Evolutionary conservation across 1,284 basidiomycete genomes (phyloP), one percentile per base, ranked within the genome.

Genomic region (Rhodotorula sp.): DNA sequence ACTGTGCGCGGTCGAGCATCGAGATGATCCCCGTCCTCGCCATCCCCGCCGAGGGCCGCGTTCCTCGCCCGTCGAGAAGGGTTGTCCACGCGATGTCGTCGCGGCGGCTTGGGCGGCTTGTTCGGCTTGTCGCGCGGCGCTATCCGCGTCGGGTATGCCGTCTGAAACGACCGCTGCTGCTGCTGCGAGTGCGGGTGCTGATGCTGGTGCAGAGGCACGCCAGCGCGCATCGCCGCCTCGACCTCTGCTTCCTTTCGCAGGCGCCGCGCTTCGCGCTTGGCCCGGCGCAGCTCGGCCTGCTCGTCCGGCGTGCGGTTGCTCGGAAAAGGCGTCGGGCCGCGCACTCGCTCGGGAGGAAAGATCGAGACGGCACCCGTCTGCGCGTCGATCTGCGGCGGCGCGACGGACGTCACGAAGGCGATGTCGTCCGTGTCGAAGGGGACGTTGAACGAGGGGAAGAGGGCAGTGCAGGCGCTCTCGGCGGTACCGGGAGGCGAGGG

Each of bases 401-500:
- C 5, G 46, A 49, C 5, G 25, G 64, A 27, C 5, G 85, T 82
- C 1, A 85, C 86, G 52, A 79, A 83, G 80, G 88, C 87, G 76
- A 88, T 83, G 79, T 86, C 88, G 57, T 88, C 85, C 55, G 86
- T 85, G 59, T 85, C 86, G 82, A 45, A 19, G 7, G 57, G 45
- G 42, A 68, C 70, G 34, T 62, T 50, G 46, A 65, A 67, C 3
- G 70, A 71, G 25, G 63, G 41, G 42, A 68, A 71, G 54, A 49
- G 52, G 34, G 34, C 34, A 34, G 41, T 17, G 7, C 23, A 14
- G 3, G 49, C 13, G 55, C 9, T 41, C 34, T 41, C 54, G 27
- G 21, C 12, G 21, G 54, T 19, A 7, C 49, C 21, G n/a, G 49
- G 49, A 12, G 49, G 49, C 49, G 50, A 25, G 34, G 34, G 34